Conservation (phyloP, 768 basidiomycete genomes). For the Sporobolomyces roseus region DNA sequence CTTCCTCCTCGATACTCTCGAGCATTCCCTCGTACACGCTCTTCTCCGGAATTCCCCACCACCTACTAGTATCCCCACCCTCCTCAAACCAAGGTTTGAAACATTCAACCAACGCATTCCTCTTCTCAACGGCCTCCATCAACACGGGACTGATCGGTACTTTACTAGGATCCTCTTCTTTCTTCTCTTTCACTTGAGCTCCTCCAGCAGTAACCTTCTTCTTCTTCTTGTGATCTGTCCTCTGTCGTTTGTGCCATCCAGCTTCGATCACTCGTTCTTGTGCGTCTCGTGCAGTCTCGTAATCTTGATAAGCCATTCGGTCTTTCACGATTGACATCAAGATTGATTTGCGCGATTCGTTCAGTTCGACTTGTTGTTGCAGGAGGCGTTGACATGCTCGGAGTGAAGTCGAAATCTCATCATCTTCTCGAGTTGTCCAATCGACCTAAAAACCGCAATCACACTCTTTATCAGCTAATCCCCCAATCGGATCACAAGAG, state of each 20-base stretch:
- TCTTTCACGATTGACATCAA: constrained; percentile 74
- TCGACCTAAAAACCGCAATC: constrained; percentile 45
- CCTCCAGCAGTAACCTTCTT: constrained; percentile 69
- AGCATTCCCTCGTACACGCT: constrained; percentile 69
- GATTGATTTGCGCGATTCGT: constrained; percentile 74
- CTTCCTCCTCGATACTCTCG: constrained; percentile 21
- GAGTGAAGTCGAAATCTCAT: constrained; percentile 85
- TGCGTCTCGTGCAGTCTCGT: constrained; percentile 73
- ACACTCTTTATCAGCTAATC: background rate
- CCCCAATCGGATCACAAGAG: background rate
- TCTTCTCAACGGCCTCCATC: constrained; percentile 66
- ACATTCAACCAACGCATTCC: constrained; percentile 71
- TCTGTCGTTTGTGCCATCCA: constrained; percentile 73
- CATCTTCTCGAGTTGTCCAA: constrained; percentile 59
- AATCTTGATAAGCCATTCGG: constrained; percentile 86
- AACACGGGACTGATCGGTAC: constrained; percentile 66
- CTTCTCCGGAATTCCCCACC: constrained; percentile 70
- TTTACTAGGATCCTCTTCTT: constrained; percentile 52
- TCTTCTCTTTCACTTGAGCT: constrained; percentile 51
- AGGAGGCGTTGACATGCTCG: constrained; percentile 82
- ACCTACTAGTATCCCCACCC: constrained; percentile 61
- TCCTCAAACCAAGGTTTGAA: constrained; percentile 73
- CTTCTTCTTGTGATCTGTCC: constrained; percentile 57
- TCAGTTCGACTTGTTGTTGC: constrained; percentile 67
- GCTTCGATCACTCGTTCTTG: constrained; percentile 78